phyloP scores from a whole-genome alignment of 139 green algal species.

The Tetradesmus obliquus region DNA sequence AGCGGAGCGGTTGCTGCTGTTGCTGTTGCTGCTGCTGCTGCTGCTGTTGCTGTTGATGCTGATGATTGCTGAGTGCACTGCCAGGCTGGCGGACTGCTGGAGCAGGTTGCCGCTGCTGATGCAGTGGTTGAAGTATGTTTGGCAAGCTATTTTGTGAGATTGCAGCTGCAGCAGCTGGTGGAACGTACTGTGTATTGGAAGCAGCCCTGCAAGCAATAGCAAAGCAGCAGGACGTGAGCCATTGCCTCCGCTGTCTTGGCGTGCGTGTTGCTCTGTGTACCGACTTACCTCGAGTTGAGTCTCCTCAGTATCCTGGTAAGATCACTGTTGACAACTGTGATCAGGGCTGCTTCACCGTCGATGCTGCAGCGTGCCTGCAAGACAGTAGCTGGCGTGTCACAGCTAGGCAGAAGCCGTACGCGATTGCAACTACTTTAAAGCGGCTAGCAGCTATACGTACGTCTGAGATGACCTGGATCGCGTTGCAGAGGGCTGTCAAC shows the following conservation, averaged over 20 bases:
- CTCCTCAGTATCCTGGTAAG: not conserved
- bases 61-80: not conserved
- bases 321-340: conserved; percentile 2
- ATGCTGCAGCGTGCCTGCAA: conserved; percentile 3
- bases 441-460: not conserved
- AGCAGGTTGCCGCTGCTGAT: not conserved
- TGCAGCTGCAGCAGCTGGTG: not conserved
- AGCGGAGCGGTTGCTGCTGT: not conserved
- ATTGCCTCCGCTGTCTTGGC: not conserved
- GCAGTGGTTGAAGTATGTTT: not conserved
- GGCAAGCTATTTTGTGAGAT: not conserved
- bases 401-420: not conserved
- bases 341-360: conserved; percentile 1
- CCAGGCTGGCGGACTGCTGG: not conserved
- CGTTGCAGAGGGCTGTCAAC: not conserved
- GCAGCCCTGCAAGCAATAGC: not conserved
- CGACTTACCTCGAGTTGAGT: not conserved
- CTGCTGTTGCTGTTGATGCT: not conserved
- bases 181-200: not conserved
- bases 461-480: not conserved
- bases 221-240: not conserved
- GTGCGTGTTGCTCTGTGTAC: not conserved
- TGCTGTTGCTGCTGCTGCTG: not conserved
- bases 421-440: not conserved
- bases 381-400: not conserved